Base-by-base conservation (phyloP, 257 asterid species). In the Rubia yunnanensis region DNA sequence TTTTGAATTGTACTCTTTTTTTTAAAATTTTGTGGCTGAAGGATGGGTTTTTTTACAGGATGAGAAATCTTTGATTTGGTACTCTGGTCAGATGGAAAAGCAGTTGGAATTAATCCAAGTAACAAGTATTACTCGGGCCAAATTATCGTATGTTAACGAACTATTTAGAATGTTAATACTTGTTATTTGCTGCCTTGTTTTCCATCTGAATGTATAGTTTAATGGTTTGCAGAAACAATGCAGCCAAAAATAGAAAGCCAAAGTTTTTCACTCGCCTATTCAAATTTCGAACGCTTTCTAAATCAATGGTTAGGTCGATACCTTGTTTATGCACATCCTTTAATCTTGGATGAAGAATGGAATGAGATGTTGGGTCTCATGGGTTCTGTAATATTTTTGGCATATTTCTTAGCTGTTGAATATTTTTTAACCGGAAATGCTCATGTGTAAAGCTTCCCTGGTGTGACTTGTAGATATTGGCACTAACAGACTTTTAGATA, bases 41-140 rank as follows among this genome's bases (percentile, higher is more conserved):
- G 50, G n/a, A 53, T 59, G 10, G 14, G 58, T 60, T 27, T 55
- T 35, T 10, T 72, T 78, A 60, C 81, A 81, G 86, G 86, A 81
- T 66, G 84, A 81, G 60, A 73, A 76, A 65, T 79, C 60, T 60
- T 73, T 81, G 76, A 68, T 78, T 65, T 78, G 86, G 86, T 78
- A 71, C 61, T 73, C 82, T 22, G 82, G 81, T 66, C 76, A 76
- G 77, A 77, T 76, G 76, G 86, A 81, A 78, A 76, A 73, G 63
- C 82, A 68, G 41, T 35, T 81, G 72, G 73, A 65, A 60, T 64
- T 81, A 63, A 76, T 79, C 67, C 78, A 80, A 10, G 72, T 78
- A 31, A 69, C 69, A 0, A 67, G 73, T 52, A 72, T 81, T 30
- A 58, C 69, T 13, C 83, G 54, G 86, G 81, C 62, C 79, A 72